Evolutionary conservation across 805 yeast species (phyloP).

Genomic region (Yamadazyma kitorensis): DNA sequence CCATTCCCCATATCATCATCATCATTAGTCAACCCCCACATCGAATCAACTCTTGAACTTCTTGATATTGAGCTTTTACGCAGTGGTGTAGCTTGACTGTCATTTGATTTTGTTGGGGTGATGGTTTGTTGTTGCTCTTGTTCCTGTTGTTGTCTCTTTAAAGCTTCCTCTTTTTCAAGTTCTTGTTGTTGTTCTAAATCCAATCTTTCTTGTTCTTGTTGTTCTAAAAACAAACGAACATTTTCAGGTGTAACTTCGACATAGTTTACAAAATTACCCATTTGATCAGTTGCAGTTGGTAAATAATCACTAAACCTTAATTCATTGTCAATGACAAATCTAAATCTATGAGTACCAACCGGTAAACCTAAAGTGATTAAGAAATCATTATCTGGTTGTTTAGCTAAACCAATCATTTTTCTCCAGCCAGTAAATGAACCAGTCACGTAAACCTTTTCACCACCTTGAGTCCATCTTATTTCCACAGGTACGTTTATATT

Average conservation of each 20-base stretch:
- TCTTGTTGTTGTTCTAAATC: conserved; percentile 14
- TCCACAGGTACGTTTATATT: conserved; percentile 51
- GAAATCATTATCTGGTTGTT: conserved; percentile 53
- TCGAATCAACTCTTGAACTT: conserved; percentile 49
- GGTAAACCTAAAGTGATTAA: conserved; percentile 75
- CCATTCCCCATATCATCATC: conserved; percentile 85
- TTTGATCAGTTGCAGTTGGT: conserved; percentile 96
- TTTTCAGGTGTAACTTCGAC: conserved; percentile 63
- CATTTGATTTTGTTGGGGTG: conserved; percentile 2
- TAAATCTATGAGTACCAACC: conserved; percentile 87
- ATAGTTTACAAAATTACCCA: conserved; percentile 94
- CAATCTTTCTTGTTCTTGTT: conserved; percentile 18
- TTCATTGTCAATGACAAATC: conserved; percentile 93
- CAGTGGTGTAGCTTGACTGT: conserved; percentile 13
- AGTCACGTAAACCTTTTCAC: conserved; percentile 89
- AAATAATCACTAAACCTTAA: conserved; percentile 80
- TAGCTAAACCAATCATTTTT: conserved; percentile 86
- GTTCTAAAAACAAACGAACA: conserved; percentile 28
- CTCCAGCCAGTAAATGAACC: conserved; percentile 99
- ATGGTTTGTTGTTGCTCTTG: conserved; percentile 7
- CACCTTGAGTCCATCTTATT: conserved; percentile 95
- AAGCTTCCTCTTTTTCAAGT: conserved; percentile 8
- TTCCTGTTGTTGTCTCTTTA: conserved; percentile 8
- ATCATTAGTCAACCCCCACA: conserved; percentile 60
- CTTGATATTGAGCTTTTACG: conserved; percentile 32